phyloP scores from a whole-genome alignment of 2,329 filamentous ascomycete species.

The Ophiosphaerella narmari region DNA sequence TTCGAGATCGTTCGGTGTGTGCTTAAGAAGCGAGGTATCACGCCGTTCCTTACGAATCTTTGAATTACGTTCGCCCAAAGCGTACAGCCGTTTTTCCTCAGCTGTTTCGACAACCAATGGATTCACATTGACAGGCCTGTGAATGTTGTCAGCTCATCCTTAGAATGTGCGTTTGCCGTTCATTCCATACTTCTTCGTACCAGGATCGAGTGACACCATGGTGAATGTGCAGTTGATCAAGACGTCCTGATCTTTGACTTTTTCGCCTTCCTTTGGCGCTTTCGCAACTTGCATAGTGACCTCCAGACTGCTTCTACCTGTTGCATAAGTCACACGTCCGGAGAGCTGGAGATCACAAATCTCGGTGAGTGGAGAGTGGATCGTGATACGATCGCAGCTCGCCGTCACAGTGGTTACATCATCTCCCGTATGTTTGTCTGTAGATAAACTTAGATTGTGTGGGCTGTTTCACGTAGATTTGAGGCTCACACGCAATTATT shows the following conservation, averaged over 20 bases:
- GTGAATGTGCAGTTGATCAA: slow-evolving; percentile 75
- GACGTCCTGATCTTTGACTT: slow-evolving; percentile 62
- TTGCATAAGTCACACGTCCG: slow-evolving; percentile 71
- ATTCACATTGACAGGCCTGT: slow-evolving; percentile 63
- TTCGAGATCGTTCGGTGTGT: slow-evolving; percentile 72
- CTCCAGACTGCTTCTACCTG: slow-evolving; percentile 73
- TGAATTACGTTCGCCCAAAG: slow-evolving; percentile 68
- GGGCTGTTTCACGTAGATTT: slow-evolving; percentile 58
- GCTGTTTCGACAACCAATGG: slow-evolving; percentile 65
- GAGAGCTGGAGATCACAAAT: slow-evolving; percentile 79
- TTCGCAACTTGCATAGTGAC: slow-evolving; percentile 75
- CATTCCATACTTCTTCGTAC: slow-evolving; percentile 62
- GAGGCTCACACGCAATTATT: slow-evolving; percentile 64
- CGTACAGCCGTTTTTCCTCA: slow-evolving; percentile 68
- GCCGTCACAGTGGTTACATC: slow-evolving; percentile 67
- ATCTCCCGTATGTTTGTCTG: slow-evolving; percentile 70
- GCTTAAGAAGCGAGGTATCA: slow-evolving; percentile 64
- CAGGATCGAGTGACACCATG: slow-evolving; percentile 74
- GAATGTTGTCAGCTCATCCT: not conserved
- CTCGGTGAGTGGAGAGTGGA: slow-evolving; percentile 73
- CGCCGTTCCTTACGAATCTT: slow-evolving; percentile 67
- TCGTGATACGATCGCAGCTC: slow-evolving; percentile 66
- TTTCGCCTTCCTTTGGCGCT: slow-evolving; percentile 63
- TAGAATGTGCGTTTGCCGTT: not conserved
- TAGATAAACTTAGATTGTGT: slow-evolving; percentile 16